phyloP scores from a whole-genome alignment of 768 basidiomycete species.

The Boletus reticulatus region DNA sequence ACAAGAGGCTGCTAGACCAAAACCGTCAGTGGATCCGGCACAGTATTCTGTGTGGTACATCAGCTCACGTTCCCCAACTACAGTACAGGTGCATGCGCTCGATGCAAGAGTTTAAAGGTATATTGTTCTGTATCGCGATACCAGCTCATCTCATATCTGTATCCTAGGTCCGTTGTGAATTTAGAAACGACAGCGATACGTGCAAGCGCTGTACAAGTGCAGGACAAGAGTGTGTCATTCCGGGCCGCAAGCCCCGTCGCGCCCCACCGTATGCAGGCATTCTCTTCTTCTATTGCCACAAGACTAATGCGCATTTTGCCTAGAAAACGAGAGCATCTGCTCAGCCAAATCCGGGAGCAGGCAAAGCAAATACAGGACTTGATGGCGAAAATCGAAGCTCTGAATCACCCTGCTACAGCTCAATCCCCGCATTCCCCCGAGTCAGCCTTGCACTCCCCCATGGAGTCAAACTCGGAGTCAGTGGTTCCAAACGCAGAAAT shows the following conservation, averaged over 20 bases:
- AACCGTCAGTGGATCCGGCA: conserved; percentile 15
- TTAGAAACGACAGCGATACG: conserved; percentile 65
- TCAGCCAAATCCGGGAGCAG: conserved; percentile 73
- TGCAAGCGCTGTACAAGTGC: conserved; percentile 75
- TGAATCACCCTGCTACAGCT: conserved; percentile 31
- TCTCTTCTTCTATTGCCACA: background rate
- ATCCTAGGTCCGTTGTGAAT: conserved; percentile 72
- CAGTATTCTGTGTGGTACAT: background rate
- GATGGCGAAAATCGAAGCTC: conserved; percentile 63
- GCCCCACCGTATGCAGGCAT: conserved; percentile 64
- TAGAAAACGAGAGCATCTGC: conserved; percentile 79
- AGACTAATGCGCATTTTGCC: background rate
- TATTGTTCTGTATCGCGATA: background rate
- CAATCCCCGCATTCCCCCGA: conserved; percentile 37
- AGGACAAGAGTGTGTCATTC: conserved; percentile 71
- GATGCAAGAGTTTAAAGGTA: conserved; percentile 63
- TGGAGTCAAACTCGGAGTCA: conserved; percentile 23
- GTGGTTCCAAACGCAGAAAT: conserved; percentile 52
- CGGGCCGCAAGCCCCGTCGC: conserved; percentile 80
- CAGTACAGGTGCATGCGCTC: conserved; percentile 61
- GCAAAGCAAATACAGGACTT: conserved; percentile 69
- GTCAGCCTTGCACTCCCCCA: conserved; percentile 28
- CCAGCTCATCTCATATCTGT: background rate
- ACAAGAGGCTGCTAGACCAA: conserved; percentile 19
- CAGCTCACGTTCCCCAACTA: conserved; percentile 1